phyloP scores from a whole-genome alignment of 352 stramenopile species.

The Phytophthora multivora region DNA sequence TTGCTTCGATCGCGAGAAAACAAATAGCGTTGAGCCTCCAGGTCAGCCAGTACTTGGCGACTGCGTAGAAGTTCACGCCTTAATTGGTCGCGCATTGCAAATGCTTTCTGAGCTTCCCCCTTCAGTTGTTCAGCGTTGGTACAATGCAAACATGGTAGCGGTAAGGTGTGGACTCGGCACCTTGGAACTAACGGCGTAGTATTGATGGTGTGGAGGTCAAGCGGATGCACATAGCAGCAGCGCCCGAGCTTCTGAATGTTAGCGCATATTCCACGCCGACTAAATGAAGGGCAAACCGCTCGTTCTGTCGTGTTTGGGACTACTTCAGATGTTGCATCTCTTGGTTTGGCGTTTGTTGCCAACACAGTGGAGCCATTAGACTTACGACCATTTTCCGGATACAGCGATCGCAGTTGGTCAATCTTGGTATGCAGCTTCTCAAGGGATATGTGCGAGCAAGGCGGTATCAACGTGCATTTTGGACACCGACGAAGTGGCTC shows the following conservation, averaged over 20 bases:
- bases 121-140: conserved; percentile 38
- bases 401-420: conserved; percentile 47
- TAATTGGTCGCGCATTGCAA: conserved; percentile 24
- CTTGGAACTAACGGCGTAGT: conserved; percentile 40
- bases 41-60: conserved; percentile 47
- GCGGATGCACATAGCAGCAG: conserved; percentile 65
- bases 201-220: conserved; percentile 59
- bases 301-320: background rate
- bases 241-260: conserved; percentile 68
- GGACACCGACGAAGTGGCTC: conserved; percentile 61
- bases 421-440: conserved; percentile 53
- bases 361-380: too few relatives aligned
- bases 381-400: conserved; percentile 36
- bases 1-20: conserved; percentile 53
- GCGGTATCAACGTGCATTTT: conserved; percentile 70
- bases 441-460: conserved; percentile 59
- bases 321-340: background rate
- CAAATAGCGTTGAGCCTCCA: conserved; percentile 51
- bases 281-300: conserved; percentile 59
- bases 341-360: too few relatives aligned
- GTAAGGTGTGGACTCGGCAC: conserved; percentile 59
- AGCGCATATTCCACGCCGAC: conserved; percentile 48
- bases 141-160: conserved; percentile 66
- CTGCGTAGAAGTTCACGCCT: conserved; percentile 38
- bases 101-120: conserved; percentile 23